Evolutionary conservation across 257 asterid genomes (phyloP).

Genomic region (Anisodus acutangulus): DNA sequence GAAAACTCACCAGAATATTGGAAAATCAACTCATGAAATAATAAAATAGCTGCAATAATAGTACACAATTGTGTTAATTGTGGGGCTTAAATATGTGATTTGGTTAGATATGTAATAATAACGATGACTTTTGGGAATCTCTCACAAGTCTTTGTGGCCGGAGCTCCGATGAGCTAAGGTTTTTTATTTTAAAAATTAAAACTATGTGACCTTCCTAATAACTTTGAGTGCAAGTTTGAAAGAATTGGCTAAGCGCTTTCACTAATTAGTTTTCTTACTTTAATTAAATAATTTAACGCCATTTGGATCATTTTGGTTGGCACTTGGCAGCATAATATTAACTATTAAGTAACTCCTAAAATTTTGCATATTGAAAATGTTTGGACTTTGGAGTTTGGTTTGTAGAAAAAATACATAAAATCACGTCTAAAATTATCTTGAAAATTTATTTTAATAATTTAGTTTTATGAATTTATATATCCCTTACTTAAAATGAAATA

Average conservation of each 20-base stretch:
- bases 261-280: not conserved
- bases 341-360: too few relatives aligned
- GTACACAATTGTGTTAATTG: not conserved
- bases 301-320: not conserved
- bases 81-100: not conserved
- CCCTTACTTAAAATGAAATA: too few relatives aligned
- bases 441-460: too few relatives aligned
- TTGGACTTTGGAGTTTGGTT: too few relatives aligned
- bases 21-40: not conserved
- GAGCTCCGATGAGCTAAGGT: not conserved
- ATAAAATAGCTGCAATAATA: not conserved
- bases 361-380: too few relatives aligned
- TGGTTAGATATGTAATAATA: not conserved
- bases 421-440: too few relatives aligned
- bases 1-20: slow-evolving; percentile 4
- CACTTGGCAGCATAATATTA: not conserved
- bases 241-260: not conserved
- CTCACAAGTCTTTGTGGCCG: not conserved
- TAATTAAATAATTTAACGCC: not conserved
- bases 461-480: too few relatives aligned
- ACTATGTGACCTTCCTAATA: not conserved
- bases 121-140: not conserved
- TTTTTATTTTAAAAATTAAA: not conserved
- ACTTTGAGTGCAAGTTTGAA: slow-evolving; percentile 17
- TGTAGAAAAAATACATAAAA: too few relatives aligned